Percentiles rank a stretch among this genome's conserved stretches.
phyloP scores from a whole-genome alignment of 2,329 filamentous ascomycete genomes.

The Neofusicoccum umdonicola region DNA sequence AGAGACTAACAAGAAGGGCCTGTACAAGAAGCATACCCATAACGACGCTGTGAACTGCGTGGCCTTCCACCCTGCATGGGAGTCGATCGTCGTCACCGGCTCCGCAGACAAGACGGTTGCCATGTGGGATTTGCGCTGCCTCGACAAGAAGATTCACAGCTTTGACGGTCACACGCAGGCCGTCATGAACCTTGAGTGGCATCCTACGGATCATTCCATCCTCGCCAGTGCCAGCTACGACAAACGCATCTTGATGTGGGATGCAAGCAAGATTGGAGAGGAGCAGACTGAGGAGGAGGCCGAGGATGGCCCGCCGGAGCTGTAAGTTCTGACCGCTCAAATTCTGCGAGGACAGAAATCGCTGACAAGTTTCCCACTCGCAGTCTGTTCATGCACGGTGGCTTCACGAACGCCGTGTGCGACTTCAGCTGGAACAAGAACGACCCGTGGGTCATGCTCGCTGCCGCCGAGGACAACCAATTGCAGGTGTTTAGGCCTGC shows the following conservation, averaged over 20 bases:
- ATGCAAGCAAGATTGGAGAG: slow-evolving; percentile 84
- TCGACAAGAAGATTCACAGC: slow-evolving; percentile 85
- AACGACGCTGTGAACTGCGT: slow-evolving; percentile 93
- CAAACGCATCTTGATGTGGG: slow-evolving; percentile 93
- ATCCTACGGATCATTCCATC: slow-evolving; percentile 84
- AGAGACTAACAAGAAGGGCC: slow-evolving; percentile 62
- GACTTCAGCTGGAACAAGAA: slow-evolving; percentile 99
- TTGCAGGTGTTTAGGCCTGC: slow-evolving; percentile 71
- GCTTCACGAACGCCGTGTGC: slow-evolving; percentile 92
- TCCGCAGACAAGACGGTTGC: slow-evolving; percentile 94
- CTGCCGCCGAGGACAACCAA: slow-evolving; percentile 93
- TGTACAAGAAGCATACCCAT: slow-evolving; percentile 73
- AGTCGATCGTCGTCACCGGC: slow-evolving; percentile 85
- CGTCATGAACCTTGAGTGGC: slow-evolving; percentile 91
- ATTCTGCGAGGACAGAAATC: background rate
- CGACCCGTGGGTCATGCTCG: slow-evolving; percentile 94
- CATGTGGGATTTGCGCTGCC: slow-evolving; percentile 90
- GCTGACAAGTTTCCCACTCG: background rate
- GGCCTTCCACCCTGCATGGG: slow-evolving; percentile 88
- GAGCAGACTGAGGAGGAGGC: slow-evolving; percentile 94
- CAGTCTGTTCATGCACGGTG: slow-evolving; percentile 96
- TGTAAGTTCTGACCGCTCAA: slow-evolving; percentile 58
- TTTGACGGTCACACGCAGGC: slow-evolving; percentile 85
- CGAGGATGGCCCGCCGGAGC: slow-evolving; percentile 90
- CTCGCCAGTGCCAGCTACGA: slow-evolving; percentile 92